Evolutionary conservation across 2,329 filamentous ascomycete species (phyloP).

Genomic region (Neonectria sp.): DNA sequence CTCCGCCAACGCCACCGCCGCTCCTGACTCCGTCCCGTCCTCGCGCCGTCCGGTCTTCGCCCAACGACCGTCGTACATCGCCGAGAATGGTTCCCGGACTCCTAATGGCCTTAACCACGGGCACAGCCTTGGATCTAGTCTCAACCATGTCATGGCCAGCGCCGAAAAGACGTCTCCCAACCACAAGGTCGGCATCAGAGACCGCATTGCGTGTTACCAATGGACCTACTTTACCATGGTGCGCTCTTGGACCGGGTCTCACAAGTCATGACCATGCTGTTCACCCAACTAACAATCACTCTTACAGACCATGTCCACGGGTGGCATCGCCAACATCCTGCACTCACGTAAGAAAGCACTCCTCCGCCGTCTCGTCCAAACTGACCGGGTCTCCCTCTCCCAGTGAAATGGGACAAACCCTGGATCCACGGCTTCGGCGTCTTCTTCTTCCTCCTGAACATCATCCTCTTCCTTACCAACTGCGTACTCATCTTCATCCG

Average conservation of each 20-base stretch:
- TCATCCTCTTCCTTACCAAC: conserved; percentile 74
- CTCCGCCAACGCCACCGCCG: conserved; percentile 3
- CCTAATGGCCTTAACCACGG: conserved; percentile 30
- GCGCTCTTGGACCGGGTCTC: background rate
- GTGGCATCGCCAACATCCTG: conserved; percentile 70
- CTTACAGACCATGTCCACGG: conserved; percentile 63
- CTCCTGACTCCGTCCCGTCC: conserved; percentile 9
- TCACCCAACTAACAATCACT: conserved; percentile 11
- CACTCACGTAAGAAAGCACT: conserved; percentile 50
- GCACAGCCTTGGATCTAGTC: conserved; percentile 39
- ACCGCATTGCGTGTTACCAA: conserved; percentile 67
- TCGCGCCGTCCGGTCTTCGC: conserved; percentile 32
- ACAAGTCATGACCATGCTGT: background rate
- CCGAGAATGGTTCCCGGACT: conserved; percentile 23
- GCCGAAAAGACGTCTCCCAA: conserved; percentile 42
- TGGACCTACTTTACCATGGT: conserved; percentile 85
- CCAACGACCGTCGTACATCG: conserved; percentile 38
- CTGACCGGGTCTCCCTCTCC: conserved; percentile 19
- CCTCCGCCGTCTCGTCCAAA: background rate
- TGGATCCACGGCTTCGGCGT: conserved; percentile 73
- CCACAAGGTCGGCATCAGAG: conserved; percentile 61
- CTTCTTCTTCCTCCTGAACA: conserved; percentile 74
- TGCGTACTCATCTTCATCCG: conserved; percentile 75
- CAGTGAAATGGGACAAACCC: conserved; percentile 53
- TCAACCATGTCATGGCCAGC: conserved; percentile 55